Percentiles rank a stretch among this genome's conserved stretches.
Evolutionary conservation across 371 early-diverging fungal genomes (phyloP).

Genomic region (Saksenaea vasiformis): DNA sequence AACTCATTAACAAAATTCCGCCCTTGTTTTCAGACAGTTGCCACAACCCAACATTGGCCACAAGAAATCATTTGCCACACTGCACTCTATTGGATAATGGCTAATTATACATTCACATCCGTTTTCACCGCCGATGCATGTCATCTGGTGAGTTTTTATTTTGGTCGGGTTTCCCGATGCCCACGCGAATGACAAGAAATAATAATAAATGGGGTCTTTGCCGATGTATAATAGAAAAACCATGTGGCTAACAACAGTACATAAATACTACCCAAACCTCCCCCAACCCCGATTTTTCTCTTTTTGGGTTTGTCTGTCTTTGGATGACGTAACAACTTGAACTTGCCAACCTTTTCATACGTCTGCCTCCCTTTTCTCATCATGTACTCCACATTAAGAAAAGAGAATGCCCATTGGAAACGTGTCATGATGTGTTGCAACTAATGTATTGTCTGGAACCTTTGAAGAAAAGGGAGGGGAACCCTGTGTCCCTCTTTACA

Average conservation of each 20-base stretch:
- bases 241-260: too few relatives aligned
- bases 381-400: too few relatives aligned
- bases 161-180: background rate
- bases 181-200: background rate
- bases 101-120: conserved; percentile 4
- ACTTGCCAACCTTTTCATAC: too few relatives aligned
- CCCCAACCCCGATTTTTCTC: too few relatives aligned
- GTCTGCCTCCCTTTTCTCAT: too few relatives aligned
- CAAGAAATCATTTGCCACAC: background rate
- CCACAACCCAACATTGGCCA: background rate
- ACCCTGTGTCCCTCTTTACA: too few relatives aligned
- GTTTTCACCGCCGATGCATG: conserved; percentile 5
- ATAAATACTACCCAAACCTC: too few relatives aligned
- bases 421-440: too few relatives aligned
- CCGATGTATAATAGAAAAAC: background rate
- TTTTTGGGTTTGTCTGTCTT: too few relatives aligned
- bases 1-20: background rate
- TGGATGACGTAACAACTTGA: too few relatives aligned
- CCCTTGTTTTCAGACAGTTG: background rate
- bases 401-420: too few relatives aligned
- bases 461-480: background rate
- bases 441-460: background rate
- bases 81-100: background rate
- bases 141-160: background rate
- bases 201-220: too few relatives aligned